A percentile compares a stretch with the other conserved stretches of the same genome.
Evolutionary conservation across 805 yeast species (phyloP).

Genomic region (Groenewaldozyma tartarivorans): DNA sequence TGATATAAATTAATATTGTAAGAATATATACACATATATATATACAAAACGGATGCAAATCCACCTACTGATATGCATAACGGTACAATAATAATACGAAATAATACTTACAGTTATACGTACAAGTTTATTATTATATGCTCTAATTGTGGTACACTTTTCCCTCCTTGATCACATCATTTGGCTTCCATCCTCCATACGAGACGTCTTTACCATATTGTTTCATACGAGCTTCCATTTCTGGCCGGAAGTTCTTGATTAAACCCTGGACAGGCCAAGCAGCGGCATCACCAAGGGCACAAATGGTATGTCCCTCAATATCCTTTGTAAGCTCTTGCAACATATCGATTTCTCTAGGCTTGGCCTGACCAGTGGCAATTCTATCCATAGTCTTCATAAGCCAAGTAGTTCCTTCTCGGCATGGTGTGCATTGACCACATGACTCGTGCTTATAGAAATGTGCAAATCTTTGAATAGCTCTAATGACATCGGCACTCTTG

Average conservation of each 20-base stretch:
- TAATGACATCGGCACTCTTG: conserved; percentile 73
- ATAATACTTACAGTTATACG: too few relatives aligned
- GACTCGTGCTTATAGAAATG: conserved; percentile 87
- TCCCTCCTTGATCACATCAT: conserved; percentile 53
- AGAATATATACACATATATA: too few relatives aligned
- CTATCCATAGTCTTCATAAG: conserved; percentile 76
- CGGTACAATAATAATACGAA: too few relatives aligned
- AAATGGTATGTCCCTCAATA: conserved; percentile 84
- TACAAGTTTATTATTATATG: too few relatives aligned
- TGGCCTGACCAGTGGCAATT: conserved; percentile 69
- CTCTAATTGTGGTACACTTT: conserved; percentile 27
- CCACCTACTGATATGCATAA: too few relatives aligned
- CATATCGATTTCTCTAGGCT: conserved; percentile 73
- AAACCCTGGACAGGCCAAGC: conserved; percentile 92
- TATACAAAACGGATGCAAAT: too few relatives aligned
- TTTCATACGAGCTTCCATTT: conserved; percentile 65
- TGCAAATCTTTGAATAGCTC: conserved; percentile 78
- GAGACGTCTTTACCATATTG: conserved; percentile 45
- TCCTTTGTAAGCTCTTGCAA: conserved; percentile 76
- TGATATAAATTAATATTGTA: too few relatives aligned
- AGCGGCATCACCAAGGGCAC: conserved; percentile 89
- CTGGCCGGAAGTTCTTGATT: conserved; percentile 75
- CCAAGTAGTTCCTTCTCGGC: conserved; percentile 92
- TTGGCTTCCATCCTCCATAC: conserved; percentile 73
- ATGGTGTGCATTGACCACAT: conserved; percentile 92